Evolutionary conservation across 169 alveolate species (phyloP).

Genomic region (Plasmodium inui): DNA sequence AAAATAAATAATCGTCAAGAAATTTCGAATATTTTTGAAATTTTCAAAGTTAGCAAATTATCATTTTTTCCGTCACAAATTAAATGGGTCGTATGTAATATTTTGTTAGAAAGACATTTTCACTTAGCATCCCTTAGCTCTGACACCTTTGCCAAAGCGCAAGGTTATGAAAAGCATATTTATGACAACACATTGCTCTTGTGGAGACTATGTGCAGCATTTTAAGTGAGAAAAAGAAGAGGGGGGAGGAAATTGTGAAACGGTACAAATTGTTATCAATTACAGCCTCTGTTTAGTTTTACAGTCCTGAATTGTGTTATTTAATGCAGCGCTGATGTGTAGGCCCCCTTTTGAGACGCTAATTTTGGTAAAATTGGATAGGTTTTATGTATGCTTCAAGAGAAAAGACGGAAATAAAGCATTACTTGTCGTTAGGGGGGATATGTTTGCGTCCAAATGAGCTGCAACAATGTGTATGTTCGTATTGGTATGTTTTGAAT

Average conservation of each 20-base stretch:
- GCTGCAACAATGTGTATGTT: not conserved
- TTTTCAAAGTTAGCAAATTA: not conserved
- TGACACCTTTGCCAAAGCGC: not conserved
- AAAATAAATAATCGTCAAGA: not conserved
- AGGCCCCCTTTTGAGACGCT: not conserved
- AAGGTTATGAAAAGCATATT: not conserved
- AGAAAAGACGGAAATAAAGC: not conserved
- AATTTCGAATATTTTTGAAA: not conserved
- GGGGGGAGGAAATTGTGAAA: not conserved
- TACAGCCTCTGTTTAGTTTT: not conserved
- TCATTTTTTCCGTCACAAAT: not conserved
- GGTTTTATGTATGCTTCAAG: not conserved
- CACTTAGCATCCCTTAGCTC: not conserved
- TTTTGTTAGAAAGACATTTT: not conserved
- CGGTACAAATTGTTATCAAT: not conserved
- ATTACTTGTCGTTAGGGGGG: not conserved
- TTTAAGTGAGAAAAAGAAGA: not conserved
- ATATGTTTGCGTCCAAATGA: not conserved
- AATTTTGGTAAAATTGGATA: not conserved
- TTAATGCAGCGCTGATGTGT: not conserved
- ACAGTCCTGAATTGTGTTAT: not conserved
- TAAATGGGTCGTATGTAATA: not conserved
- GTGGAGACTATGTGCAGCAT: not conserved
- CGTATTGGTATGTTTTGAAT: not conserved
- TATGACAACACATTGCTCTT: not conserved